These are phyloP conservation scores for Lactarius hatsudake DNA, from an alignment of 768 basidiomycete genomes.

Conservation along the genomic window DNA sequence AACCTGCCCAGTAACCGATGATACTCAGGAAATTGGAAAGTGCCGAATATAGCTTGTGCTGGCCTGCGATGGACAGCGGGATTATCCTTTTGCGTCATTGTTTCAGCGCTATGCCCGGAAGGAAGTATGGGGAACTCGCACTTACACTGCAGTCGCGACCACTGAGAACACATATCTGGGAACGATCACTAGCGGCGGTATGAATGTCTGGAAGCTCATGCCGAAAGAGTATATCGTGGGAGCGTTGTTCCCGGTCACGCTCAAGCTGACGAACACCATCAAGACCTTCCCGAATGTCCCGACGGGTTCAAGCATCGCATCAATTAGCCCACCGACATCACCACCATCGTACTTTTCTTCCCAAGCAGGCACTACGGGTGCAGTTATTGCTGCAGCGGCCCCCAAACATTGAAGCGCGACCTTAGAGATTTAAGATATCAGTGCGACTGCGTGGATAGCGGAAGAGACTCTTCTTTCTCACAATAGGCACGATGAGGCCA, in stretches of 20 bases:
- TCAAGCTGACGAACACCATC: conserved; percentile 68
- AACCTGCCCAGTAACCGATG: conserved; percentile 44
- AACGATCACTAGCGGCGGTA: conserved; percentile 54
- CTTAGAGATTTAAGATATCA: conserved; percentile 26
- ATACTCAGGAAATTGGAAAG: conserved; percentile 68
- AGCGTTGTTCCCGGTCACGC: conserved; percentile 77
- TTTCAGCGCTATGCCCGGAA: not conserved
- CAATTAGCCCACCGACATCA: conserved; percentile 61
- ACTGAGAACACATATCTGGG: conserved; percentile 72
- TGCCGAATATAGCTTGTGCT: conserved; percentile 58
- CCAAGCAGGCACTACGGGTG: conserved; percentile 56
- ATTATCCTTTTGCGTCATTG: conserved; percentile 44
- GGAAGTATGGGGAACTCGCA: conserved; percentile 18
- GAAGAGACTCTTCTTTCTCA: conserved; percentile 36
- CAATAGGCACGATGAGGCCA: conserved; percentile 60
- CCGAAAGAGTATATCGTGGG: conserved; percentile 80
- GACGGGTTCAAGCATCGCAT: conserved; percentile 57
- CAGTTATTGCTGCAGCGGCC: conserved; percentile 61
- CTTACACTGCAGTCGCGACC: conserved; percentile 63
- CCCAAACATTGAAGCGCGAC: conserved; percentile 55
- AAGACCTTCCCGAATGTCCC: conserved; percentile 71
- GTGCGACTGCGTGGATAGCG: conserved; percentile 11
- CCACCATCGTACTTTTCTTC: conserved; percentile 48
- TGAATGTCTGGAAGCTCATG: conserved; percentile 67
- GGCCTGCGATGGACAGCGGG: conserved; percentile 69